Conservation (phyloP, 495 filamentous ascomycete species). For the Oidiodendron maius region DNA sequence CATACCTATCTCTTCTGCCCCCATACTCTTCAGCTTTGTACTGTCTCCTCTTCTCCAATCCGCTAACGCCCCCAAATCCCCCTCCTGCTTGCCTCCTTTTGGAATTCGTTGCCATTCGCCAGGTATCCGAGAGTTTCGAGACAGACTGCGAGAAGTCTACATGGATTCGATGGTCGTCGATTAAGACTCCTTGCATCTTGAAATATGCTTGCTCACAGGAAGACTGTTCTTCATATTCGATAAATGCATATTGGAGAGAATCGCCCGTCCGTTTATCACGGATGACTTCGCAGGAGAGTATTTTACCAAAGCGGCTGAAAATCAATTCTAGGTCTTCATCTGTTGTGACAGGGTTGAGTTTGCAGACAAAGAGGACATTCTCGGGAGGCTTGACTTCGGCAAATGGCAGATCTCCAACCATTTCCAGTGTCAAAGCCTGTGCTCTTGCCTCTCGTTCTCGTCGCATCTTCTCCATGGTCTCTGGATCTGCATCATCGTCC, state of each 20-base stretch:
- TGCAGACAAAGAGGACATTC: conserved; percentile 97
- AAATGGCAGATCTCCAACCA: conserved; percentile 96
- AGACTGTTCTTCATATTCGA: conserved; percentile 89
- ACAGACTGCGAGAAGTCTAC: conserved; percentile 98
- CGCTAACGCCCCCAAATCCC: conserved; percentile 84
- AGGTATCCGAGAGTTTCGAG: conserved; percentile 82
- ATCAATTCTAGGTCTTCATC: conserved; percentile 94
- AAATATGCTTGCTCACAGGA: conserved; percentile 95
- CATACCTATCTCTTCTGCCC: conserved; percentile 48
- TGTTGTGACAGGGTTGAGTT: conserved; percentile 88
- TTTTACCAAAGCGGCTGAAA: conserved; percentile 94
- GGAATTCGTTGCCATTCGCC: conserved; percentile 80
- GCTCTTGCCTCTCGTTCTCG: conserved; percentile 89
- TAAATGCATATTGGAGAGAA: conserved; percentile 94
- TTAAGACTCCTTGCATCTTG: conserved; percentile 96
- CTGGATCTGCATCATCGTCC: conserved; percentile 53
- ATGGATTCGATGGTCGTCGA: conserved; percentile 96
- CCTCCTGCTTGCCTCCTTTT: conserved; percentile 68
- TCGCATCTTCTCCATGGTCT: conserved; percentile 69
- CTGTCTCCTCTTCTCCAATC: conserved; percentile 83
- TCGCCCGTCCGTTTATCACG: conserved; percentile 91
- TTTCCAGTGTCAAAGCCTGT: conserved; percentile 91
- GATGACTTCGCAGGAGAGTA: conserved; percentile 93
- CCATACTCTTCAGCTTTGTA: conserved; percentile 67
- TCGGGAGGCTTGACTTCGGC: conserved; percentile 97